Evolutionary conservation across 306 rosid genomes (phyloP).

Genomic region (Heteromeles arbutifolia): DNA sequence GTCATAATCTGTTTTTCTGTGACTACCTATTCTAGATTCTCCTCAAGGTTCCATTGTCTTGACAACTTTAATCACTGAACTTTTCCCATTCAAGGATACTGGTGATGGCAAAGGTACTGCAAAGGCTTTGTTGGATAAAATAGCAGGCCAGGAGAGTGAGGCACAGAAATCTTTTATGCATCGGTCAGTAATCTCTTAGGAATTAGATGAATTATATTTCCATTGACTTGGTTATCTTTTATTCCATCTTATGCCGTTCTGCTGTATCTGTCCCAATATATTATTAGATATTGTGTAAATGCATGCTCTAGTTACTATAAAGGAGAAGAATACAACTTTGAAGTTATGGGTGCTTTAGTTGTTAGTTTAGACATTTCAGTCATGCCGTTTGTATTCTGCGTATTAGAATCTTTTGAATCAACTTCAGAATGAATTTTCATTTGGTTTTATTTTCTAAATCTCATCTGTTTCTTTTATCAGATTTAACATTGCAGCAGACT

Average conservation of each 20-base stretch:
- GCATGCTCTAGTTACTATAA: neutral
- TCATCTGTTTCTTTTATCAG: constrained; percentile 40
- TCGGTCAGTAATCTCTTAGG: constrained; percentile 48
- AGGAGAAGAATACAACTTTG: neutral
- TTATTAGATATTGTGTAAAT: neutral
- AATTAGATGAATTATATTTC: neutral
- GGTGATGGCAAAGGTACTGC: constrained; percentile 80
- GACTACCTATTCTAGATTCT: constrained; percentile 9
- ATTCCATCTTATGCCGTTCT: constrained; percentile 8
- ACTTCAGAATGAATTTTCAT: neutral
- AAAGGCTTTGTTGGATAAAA: constrained; percentile 63
- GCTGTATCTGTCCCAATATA: neutral
- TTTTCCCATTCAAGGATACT: constrained; percentile 46
- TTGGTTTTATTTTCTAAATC: constrained; percentile 3
- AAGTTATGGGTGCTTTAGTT: neutral
- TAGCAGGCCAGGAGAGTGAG: constrained; percentile 73
- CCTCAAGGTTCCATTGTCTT: constrained; percentile 8
- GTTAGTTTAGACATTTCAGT: neutral
- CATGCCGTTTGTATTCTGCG: neutral
- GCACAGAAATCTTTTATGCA: constrained; percentile 98
- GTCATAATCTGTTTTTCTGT: constrained; percentile 13
- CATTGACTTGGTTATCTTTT: neutral
- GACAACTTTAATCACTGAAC: constrained; percentile 17
- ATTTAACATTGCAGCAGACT: constrained; percentile 91
- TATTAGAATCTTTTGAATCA: neutral